Percentiles rank a stretch among this genome's conserved stretches.
Evolutionary conservation across 2,329 filamentous ascomycete species (phyloP).

Genomic region (Fusarium brevicatenulatum): DNA sequence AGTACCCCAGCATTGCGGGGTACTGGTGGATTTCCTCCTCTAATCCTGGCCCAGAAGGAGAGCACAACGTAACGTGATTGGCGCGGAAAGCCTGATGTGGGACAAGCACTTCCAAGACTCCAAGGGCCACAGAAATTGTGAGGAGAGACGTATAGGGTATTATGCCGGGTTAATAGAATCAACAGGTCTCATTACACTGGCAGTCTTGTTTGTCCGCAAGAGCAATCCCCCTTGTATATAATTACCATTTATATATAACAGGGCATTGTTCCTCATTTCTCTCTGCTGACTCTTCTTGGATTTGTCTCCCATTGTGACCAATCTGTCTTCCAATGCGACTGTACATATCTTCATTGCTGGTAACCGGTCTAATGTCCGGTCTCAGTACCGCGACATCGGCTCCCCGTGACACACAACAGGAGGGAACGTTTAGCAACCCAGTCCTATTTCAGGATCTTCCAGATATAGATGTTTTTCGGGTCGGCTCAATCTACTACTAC

Average conservation of each 20-base stretch:
- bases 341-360: background rate
- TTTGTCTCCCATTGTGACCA: background rate
- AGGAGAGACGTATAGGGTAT: background rate
- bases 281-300: background rate
- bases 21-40: background rate
- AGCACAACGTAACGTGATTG: background rate
- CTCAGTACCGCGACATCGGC: background rate
- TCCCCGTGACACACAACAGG: background rate
- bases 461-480: background rate
- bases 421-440: background rate
- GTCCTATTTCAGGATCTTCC: background rate
- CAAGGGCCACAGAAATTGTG: too few species aligned
- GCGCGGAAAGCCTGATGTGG: background rate
- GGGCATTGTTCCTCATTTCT: background rate
- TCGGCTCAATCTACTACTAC: background rate
- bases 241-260: accelerated
- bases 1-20: background rate
- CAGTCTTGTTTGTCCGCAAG: background rate
- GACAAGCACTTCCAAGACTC: background rate
- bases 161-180: background rate
- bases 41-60: background rate
- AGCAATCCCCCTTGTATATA: accelerated
- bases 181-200: accelerated
- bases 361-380: background rate
- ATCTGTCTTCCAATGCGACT: background rate